Evolutionary conservation across 2,329 filamentous ascomycete species (phyloP), one percentile per base, ranked within the genome.

Genomic region (Cryphonectria parasitica): DNA sequence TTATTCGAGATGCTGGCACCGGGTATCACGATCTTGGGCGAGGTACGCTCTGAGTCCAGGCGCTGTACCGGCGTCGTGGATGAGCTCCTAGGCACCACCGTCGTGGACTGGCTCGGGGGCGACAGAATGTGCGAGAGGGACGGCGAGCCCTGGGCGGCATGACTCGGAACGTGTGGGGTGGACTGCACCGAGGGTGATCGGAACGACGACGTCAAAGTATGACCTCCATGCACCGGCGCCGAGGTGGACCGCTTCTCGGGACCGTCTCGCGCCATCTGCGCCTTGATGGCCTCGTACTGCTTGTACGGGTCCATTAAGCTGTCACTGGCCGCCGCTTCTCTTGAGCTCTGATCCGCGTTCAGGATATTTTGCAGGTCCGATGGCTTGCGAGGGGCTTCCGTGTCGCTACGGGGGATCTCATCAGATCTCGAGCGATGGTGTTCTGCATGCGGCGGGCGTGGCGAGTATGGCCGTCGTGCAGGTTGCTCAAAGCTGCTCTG

Each of bases 391-490:
- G 25, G 22, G 22, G 15, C 34, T 60, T n/a, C 52, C 31, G 61
- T 28, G 31, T 54, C 64, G 54, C 15, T 41, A 19, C 56, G 22
- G 41, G 25, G 62, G 49, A 66, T 62, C 8, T 67, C 71, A 17
- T 72, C 68, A 19, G 71, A 72, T 43, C 56, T 66, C 17, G 71
- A 70, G 10, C 68, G 71, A 17, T 66, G 68, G 43, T 72, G 71
- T n/a, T 68, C 68, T 17, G 62, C 19, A 25, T 64, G 41, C 6
- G 41, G 10, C 41, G 62, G 28, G 19, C 54, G 68, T 49, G 66
- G n/a, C 28, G 56, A 22, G 22, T 54, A 22, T 19, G 25, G 25
- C 13, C 8, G 19, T 15, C 7, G 28, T 31, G 56, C 41, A 28
- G n/a, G 11, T 7, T 19, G 25, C 10, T 56, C 60, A 15, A 19